These are phyloP conservation scores for Paramecium caudatum DNA, from an alignment of 73 alveolate species.

Conservation along the genomic window DNA sequence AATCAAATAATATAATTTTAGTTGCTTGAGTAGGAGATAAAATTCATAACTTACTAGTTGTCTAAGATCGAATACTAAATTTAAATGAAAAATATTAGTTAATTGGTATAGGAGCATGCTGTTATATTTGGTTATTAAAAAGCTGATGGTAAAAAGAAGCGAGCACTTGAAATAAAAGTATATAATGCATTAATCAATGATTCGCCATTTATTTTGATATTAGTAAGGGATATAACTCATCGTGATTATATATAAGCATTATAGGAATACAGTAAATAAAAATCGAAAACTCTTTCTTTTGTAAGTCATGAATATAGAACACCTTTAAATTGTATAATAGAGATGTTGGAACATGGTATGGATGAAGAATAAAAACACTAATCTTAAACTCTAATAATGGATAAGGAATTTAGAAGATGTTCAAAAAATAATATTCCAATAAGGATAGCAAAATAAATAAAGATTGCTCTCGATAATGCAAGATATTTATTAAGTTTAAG, in stretches of 20 bases:
- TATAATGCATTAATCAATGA: slow-evolving; percentile 47
- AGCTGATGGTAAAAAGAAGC: not conserved
- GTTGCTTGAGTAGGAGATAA: slow-evolving; percentile 2
- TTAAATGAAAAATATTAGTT: not conserved
- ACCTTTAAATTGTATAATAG: slow-evolving; percentile 69
- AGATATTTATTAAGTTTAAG: slow-evolving; percentile 65
- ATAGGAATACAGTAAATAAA: slow-evolving; percentile 66
- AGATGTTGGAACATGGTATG: slow-evolving; percentile 59
- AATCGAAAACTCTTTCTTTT: slow-evolving; percentile 69
- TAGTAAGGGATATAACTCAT: slow-evolving; percentile 72
- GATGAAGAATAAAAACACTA: slow-evolving; percentile 62
- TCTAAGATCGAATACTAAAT: not conserved
- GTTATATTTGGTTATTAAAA: not conserved
- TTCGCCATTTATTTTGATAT: slow-evolving; percentile 50
- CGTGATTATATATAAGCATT: slow-evolving; percentile 62
- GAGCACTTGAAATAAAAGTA: slow-evolving; percentile 13
- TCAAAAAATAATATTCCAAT: not conserved
- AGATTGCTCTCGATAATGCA: slow-evolving; percentile 70
- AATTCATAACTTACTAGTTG: not conserved
- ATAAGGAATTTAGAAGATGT: not conserved
- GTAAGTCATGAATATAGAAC: slow-evolving; percentile 75
- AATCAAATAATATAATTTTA: not conserved
- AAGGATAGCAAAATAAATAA: slow-evolving; percentile 16
- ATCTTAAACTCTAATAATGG: slow-evolving; percentile 19
- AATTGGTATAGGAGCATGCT: not conserved